Evolutionary conservation across 192 early-diverging fungal genomes (phyloP), one percentile per base, ranked within the genome.

Genomic region (Coemansia sp.): DNA sequence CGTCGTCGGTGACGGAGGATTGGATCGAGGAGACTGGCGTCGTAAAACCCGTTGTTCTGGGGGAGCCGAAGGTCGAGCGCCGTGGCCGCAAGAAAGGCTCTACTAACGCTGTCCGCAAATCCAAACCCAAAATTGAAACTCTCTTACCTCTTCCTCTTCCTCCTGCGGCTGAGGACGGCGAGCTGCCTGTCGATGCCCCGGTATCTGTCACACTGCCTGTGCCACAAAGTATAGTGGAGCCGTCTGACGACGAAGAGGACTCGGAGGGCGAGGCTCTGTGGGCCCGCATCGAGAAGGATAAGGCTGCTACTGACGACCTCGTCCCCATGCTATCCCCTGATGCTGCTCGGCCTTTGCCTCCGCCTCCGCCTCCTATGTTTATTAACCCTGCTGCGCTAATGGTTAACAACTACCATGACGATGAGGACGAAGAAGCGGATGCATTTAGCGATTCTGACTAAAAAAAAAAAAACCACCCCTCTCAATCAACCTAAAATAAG

Each of bases 1-100:
- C 60, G 41, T 24, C 57, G 9, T n/a, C 66, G 5, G 45, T 27
- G 9, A 24, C 56, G 45, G 56, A 37, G 10, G 33, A 19, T 16
- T 57, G 54, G 54, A 17, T 57, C 17, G 54, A 57, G 7, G 54
- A 57, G 11, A 17, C 54, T 0, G 36, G 35, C 1, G 33, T 24
- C 21, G 35, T 29, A 6, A 42, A 41, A 21, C 11, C 53, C 31
- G 60, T 64, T 17, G 71, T 50, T 42, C 24, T 63, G 0, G 79
- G 73, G 54, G 72, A 66, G 67, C 64, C 73, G 34, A 66, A 72
- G 27, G 73, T 75, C 17, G 81, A 83, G 64, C 61, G 81, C 19
- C 68, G 81, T 6, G 81, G 81, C 39, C 66, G 81, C 42, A 83
- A 83, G 29, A 83, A 83, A 51, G 81, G 81, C 39, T 64, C 59